Conservation (phyloP, 2,329 filamentous ascomycete genomes). For the Atkinsonella hypoxylon region DNA sequence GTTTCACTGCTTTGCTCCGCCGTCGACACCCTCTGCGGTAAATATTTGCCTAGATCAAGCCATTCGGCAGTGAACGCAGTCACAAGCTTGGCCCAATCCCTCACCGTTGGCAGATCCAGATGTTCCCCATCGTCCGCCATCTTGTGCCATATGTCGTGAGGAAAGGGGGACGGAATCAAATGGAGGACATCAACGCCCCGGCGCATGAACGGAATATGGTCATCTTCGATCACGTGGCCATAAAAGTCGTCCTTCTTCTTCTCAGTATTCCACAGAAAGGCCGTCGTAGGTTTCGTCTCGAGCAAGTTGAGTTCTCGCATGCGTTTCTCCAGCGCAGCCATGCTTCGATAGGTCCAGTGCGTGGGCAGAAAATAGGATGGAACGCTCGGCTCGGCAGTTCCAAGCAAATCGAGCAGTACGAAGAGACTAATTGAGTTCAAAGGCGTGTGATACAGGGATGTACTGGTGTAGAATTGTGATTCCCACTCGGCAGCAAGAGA, state of each 20-base stretch:
- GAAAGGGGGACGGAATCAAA: constrained; percentile 65
- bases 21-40: constrained; percentile 17
- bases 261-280: constrained; percentile 54
- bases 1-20: constrained; percentile 17
- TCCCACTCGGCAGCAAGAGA: constrained; percentile 80
- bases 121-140: constrained; percentile 75
- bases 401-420: constrained; percentile 82
- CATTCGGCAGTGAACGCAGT: constrained; percentile 82
- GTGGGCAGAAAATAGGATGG: constrained; percentile 84
- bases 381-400: constrained; percentile 53
- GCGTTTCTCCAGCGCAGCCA: constrained; percentile 63
- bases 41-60: constrained; percentile 57
- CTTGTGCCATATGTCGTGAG: constrained; percentile 78
- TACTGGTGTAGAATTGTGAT: constrained; percentile 49
- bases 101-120: constrained; percentile 64
- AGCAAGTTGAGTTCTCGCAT: constrained; percentile 56
- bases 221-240: constrained; percentile 67
- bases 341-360: constrained; percentile 79
- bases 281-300: constrained; percentile 37
- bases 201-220: constrained; percentile 82
- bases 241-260: constrained; percentile 38
- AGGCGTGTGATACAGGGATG: constrained; percentile 63
- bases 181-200: constrained; percentile 83
- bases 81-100: constrained; percentile 80
- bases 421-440: constrained; percentile 78